Conservation (phyloP, 2,329 filamentous ascomycete species). For the Coniochaeta pulveracea region DNA sequence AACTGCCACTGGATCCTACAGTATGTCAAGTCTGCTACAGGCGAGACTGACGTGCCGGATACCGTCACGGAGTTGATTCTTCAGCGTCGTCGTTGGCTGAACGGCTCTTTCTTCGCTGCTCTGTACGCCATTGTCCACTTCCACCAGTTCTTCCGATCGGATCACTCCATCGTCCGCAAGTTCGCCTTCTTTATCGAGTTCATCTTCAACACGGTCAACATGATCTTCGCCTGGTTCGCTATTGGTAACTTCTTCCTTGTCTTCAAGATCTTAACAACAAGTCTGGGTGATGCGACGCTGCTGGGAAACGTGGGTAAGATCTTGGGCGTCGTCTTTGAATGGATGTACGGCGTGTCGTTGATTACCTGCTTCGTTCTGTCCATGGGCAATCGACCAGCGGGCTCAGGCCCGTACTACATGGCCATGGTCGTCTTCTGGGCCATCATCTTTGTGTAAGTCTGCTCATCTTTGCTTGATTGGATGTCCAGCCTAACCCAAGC, state of each 20-base stretch:
- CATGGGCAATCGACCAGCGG: slow-evolving; percentile 87
- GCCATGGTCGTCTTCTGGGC: slow-evolving; percentile 99
- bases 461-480: neutral
- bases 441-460: slow-evolving; percentile 74
- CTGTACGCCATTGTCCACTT: slow-evolving; percentile 93
- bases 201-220: slow-evolving; percentile 86
- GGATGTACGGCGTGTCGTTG: slow-evolving; percentile 85
- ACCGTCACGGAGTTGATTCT: slow-evolving; percentile 90
- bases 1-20: slow-evolving; percentile 97
- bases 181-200: slow-evolving; percentile 88
- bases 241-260: slow-evolving; percentile 99
- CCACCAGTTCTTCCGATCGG: slow-evolving; percentile 89
- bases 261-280: slow-evolving; percentile 90
- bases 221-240: slow-evolving; percentile 98
- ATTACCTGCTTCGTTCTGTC: slow-evolving; percentile 93
- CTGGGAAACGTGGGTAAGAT: slow-evolving; percentile 69
- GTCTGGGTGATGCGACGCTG: slow-evolving; percentile 57
- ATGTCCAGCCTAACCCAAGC: slow-evolving; percentile 9
- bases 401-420: slow-evolving; percentile 88
- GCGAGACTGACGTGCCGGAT: slow-evolving; percentile 94
- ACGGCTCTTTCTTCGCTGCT: slow-evolving; percentile 96
- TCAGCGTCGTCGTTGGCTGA: slow-evolving; percentile 92
- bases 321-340: slow-evolving; percentile 84
- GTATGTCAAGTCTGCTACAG: slow-evolving; percentile 94
- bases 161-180: slow-evolving; percentile 80